Conservation (phyloP, 2,329 filamentous ascomycete genomes). For the Colletotrichum lentis region DNA sequence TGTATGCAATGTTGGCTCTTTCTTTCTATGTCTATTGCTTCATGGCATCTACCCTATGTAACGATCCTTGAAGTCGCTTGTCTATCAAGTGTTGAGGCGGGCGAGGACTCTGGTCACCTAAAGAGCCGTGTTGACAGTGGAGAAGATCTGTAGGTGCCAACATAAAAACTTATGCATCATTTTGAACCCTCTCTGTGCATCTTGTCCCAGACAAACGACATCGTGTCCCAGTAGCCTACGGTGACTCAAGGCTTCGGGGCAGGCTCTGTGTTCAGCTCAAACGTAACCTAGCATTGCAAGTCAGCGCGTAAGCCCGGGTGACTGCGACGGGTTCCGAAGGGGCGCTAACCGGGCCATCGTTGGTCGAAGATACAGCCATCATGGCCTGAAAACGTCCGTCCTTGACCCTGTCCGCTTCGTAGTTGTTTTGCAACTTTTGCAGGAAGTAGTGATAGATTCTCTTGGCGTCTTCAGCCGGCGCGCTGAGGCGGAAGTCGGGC, state of each 20-base stretch:
- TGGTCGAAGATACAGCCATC: slow-evolving; percentile 96
- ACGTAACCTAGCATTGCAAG: slow-evolving; percentile 35
- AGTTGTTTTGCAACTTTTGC: slow-evolving; percentile 75
- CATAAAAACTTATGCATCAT: not conserved
- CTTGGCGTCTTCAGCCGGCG: slow-evolving; percentile 79
- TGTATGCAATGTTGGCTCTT: not conserved
- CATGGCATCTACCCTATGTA: not conserved
- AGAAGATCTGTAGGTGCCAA: not conserved
- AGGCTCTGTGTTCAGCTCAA: slow-evolving; percentile 32
- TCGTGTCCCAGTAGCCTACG: not conserved
- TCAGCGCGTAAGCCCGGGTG: not conserved
- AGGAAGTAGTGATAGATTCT: slow-evolving; percentile 86
- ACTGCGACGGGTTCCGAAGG: not conserved
- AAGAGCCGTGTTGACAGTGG: not conserved
- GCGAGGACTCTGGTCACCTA: not conserved
- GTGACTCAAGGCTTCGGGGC: not conserved
- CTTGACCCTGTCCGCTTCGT: slow-evolving; percentile 79
- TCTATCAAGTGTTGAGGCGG: not conserved
- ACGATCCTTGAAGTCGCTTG: not conserved
- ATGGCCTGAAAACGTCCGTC: slow-evolving; percentile 98
- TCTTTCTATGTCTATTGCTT: not conserved
- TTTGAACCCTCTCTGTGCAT: not conserved
- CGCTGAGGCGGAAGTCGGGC: slow-evolving; percentile 91
- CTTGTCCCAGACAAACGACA: not conserved
- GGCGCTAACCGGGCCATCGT: slow-evolving; percentile 73